Evolutionary conservation across 768 basidiomycete genomes (phyloP), one percentile per base, ranked within the genome.

Genomic region (Hericium alpestre): DNA sequence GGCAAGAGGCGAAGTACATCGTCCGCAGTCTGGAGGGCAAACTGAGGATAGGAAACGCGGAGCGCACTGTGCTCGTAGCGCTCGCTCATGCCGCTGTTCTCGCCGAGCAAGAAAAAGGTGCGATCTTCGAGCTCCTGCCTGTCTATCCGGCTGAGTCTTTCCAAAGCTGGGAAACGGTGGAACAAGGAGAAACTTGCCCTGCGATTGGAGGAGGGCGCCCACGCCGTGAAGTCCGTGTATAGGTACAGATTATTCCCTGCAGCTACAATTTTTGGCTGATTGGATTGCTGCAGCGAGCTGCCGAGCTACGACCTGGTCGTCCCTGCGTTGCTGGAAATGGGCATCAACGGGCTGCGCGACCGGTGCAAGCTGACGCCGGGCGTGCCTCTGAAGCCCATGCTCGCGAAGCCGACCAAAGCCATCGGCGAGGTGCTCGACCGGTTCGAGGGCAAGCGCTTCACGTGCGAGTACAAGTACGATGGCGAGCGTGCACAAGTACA

Each of bases 381-480:
- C 59, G 86, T 98, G 38, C 96, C 96, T 1, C 76, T 99, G 38
- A 99, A 99, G 65, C 96, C 96, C 13, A 99, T 99, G 96, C 76
- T 99, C 53, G 96, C 96, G 15, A 99, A 98, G 71, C 96, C 96
- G 9, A 98, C 95, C 0, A 99, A 99, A 71, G 96, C 96, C 2
- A 98, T 99, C 62, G 86, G 91, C 13, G 95, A 98, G 71, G 95
- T 99, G 18, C 79, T 99, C 20, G 95, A 99, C 72, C 77, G 93
- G 57, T 99, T 98, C 66, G 96, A 99, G 70, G 85, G 84, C 66
- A 94, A 93, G 71, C 81, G 79, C 55, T 98, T 99, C 68, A 97
- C 96, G 9, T 98, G 94, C 72, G 96, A 99, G 74, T 99, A 99
- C 73, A 99, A 99, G 71, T 99, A 99, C 63, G 96, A 99, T 61